These are phyloP conservation scores for Leucogyrophana mollusca DNA, from an alignment of 768 basidiomycete genomes.

Conservation along the genomic window DNA sequence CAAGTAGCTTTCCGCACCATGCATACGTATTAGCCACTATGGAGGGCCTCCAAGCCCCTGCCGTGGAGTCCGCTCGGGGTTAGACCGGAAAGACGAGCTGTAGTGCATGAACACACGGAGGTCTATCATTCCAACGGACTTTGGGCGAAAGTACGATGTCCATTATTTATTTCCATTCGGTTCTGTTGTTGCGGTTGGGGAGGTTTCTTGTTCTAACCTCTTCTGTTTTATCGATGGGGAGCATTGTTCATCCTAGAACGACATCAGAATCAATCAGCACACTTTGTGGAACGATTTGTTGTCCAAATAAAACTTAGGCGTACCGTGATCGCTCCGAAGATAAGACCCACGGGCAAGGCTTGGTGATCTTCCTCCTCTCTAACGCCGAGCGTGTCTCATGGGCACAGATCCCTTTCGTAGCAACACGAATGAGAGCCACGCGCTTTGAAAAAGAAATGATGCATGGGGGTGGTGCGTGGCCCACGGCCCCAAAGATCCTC, in stretches of 20 bases:
- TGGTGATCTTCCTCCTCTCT: conserved; percentile 12
- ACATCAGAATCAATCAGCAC: too few relatives aligned
- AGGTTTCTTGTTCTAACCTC: neutral
- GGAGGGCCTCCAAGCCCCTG: neutral
- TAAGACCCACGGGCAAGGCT: too few relatives aligned
- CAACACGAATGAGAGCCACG: too few relatives aligned
- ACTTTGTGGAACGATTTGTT: too few relatives aligned
- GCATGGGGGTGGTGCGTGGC: too few relatives aligned
- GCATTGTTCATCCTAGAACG: too few relatives aligned
- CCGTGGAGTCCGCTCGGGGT: conserved; percentile 8
- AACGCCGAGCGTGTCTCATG: conserved; percentile 11
- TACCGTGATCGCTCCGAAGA: too few relatives aligned
- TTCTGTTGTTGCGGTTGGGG: neutral
- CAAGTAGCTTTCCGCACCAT: conserved; percentile 4
- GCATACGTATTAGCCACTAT: neutral
- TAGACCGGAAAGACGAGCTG: conserved; percentile 16
- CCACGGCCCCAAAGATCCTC: neutral
- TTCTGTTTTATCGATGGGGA: neutral
- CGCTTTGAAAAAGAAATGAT: too few relatives aligned
- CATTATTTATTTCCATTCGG: too few relatives aligned
- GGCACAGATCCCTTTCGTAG: neutral
- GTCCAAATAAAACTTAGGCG: too few relatives aligned
- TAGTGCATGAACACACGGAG: neutral
- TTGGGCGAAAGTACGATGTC: conserved; percentile 11
- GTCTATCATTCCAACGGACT: conserved; percentile 6